These are phyloP conservation scores for Cystobasidium sp. DNA, from an alignment of 1,284 basidiomycete species.

Conservation along the genomic window DNA sequence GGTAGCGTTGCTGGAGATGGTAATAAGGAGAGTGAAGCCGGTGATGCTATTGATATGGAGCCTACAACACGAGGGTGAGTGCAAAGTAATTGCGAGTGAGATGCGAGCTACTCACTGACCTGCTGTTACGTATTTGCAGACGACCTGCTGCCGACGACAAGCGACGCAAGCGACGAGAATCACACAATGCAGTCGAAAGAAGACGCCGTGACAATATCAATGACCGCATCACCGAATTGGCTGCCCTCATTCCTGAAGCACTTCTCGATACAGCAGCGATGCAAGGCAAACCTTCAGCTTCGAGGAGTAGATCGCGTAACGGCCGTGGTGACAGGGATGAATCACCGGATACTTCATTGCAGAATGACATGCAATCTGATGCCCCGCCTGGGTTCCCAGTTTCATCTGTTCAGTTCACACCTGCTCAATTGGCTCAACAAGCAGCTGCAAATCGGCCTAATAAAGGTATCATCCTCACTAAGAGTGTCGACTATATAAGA, in stretches of 20 bases:
- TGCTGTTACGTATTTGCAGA: slow-evolving; percentile 5
- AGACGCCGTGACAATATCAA: slow-evolving; percentile 88
- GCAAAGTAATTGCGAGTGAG: no score
- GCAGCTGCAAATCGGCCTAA: slow-evolving; percentile 70
- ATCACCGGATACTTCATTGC: not conserved
- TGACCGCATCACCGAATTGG: slow-evolving; percentile 86
- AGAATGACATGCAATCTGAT: not conserved
- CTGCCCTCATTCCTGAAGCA: slow-evolving; percentile 77
- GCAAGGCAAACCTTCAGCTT: not conserved
- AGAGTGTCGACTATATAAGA: slow-evolving; percentile 84
- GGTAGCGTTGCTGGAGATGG: not conserved
- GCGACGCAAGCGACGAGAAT: slow-evolving; percentile 74
- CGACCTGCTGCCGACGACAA: slow-evolving; percentile 69
- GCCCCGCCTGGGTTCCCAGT: slow-evolving; percentile 13
- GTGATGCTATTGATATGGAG: slow-evolving; percentile 6
- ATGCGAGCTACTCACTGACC: not conserved
- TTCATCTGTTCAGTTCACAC: slow-evolving; percentile 9
- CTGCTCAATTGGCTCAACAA: slow-evolving; percentile 48
- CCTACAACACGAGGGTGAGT: slow-evolving; percentile 6
- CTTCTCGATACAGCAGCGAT: slow-evolving; percentile 53
- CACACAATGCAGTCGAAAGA: slow-evolving; percentile 88
- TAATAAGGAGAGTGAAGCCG: not conserved
- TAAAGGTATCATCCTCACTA: slow-evolving; percentile 84
- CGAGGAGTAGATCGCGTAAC: slow-evolving; percentile 10
- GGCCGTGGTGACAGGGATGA: slow-evolving; percentile 9